Conservation (phyloP, 257 asterid genomes). For the Ilex asprella region DNA sequence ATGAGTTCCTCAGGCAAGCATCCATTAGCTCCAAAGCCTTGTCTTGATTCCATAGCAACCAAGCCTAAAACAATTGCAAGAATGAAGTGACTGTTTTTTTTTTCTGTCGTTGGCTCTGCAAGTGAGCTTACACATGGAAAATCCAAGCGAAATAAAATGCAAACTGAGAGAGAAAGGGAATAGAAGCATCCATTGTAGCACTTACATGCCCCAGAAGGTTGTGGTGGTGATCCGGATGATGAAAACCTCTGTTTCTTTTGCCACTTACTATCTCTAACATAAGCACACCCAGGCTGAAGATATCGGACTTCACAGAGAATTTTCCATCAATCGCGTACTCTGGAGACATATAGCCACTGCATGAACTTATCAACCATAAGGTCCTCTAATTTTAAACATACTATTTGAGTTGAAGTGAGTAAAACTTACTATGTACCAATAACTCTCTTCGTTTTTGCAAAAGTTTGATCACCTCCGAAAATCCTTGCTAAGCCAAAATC, state of each 20-base stretch:
- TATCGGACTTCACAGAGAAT: slow-evolving; percentile 29
- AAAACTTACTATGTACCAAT: slow-evolving; percentile 33
- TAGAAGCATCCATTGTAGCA: too few species aligned
- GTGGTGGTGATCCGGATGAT: slow-evolving; percentile 19
- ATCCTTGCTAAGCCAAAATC: slow-evolving; percentile 45
- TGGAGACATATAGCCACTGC: slow-evolving; percentile 36
- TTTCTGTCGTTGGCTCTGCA: too few species aligned
- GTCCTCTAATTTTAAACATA: neutral
- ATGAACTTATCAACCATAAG: slow-evolving; percentile 1
- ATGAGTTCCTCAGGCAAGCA: slow-evolving; percentile 6
- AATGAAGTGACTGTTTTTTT: too few species aligned
- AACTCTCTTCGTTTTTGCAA: slow-evolving; percentile 22
- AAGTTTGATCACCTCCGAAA: slow-evolving; percentile 23
- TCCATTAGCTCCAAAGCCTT: slow-evolving; percentile 23
- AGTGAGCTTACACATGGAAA: too few species aligned
- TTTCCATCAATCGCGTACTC: slow-evolving; percentile 27
- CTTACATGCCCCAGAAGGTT: slow-evolving; percentile 33
- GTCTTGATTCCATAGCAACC: slow-evolving; percentile 40
- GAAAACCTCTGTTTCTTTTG: slow-evolving; percentile 28
- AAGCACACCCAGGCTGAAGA: slow-evolving; percentile 32
- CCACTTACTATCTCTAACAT: slow-evolving; percentile 32
- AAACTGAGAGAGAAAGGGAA: too few species aligned
- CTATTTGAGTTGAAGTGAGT: neutral
- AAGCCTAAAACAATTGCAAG: slow-evolving; percentile 16
- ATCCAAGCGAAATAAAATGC: too few species aligned